Evolutionary conservation across 805 yeast species (phyloP).

Genomic region (Osmozyma mogii): DNA sequence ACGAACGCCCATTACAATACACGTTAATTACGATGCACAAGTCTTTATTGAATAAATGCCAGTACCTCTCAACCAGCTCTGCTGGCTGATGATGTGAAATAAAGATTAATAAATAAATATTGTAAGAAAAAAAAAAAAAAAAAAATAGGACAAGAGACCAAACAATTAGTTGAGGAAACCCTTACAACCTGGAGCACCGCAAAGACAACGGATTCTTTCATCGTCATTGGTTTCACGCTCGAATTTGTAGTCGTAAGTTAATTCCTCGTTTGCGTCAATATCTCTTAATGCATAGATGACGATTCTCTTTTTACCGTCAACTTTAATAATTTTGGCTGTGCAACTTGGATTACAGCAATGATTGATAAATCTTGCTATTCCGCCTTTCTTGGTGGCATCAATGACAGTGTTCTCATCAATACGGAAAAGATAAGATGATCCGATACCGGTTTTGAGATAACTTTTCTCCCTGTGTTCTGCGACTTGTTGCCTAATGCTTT

Average conservation of each 20-base stretch:
- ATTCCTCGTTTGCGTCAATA: conserved; percentile 80
- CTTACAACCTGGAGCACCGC: conserved; percentile 94
- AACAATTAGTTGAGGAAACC: conserved; percentile 71
- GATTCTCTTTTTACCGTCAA: conserved; percentile 87
- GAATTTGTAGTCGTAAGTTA: conserved; percentile 94
- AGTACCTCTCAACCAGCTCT: too few relatives aligned
- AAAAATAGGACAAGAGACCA: too few relatives aligned
- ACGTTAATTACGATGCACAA: too few relatives aligned
- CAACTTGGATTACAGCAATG: conserved; percentile 98
- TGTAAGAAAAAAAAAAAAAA: too few relatives aligned
- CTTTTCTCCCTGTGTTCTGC: conserved; percentile 87
- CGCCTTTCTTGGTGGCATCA: conserved; percentile 96
- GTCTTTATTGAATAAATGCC: too few relatives aligned
- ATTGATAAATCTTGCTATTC: conserved; percentile 92
- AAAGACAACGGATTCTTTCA: conserved; percentile 81
- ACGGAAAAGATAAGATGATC: conserved; percentile 87
- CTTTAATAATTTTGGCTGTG: conserved; percentile 92
- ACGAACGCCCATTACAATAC: too few relatives aligned
- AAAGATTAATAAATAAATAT: neutral
- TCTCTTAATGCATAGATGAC: conserved; percentile 91
- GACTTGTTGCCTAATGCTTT: conserved; percentile 83
- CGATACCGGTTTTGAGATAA: conserved; percentile 85
- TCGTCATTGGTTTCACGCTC: conserved; percentile 85
- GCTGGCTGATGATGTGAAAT: too few relatives aligned
- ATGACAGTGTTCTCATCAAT: conserved; percentile 91